Conservation (phyloP, 2,329 filamentous ascomycete species). For the Diplodia mutila region DNA sequence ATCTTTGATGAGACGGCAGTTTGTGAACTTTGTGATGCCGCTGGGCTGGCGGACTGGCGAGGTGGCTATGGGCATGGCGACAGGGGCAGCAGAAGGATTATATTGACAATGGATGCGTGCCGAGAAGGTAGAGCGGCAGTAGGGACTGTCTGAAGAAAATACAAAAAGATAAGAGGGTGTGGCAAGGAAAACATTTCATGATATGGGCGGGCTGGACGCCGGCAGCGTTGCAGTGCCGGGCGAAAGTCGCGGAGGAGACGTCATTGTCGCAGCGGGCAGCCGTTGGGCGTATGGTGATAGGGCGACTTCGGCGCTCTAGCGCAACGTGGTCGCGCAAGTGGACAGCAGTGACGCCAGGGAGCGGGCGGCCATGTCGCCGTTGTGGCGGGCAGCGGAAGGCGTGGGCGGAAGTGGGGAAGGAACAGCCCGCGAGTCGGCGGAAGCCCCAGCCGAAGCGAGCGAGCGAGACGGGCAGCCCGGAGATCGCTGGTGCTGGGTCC, state of each 20-base stretch:
- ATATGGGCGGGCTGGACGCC: constrained; percentile 2
- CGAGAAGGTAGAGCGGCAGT: constrained; percentile 1
- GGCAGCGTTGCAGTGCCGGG: constrained; percentile 19
- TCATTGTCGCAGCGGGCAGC: constrained; percentile 16
- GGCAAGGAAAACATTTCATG: constrained; percentile 7
- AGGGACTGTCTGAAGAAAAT: constrained; percentile 6
- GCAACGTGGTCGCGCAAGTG: constrained; percentile 20
- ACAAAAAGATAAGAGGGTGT: constrained; percentile 4
- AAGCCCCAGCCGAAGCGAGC: neutral
- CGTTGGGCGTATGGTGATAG: constrained; percentile 8
- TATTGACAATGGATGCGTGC: neutral
- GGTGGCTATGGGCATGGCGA: constrained; percentile 43
- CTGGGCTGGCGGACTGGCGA: constrained; percentile 29
- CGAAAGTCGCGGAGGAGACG: constrained; percentile 9
- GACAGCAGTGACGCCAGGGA: neutral
- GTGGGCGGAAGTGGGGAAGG: constrained; percentile 1
- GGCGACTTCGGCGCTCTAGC: constrained; percentile 10
- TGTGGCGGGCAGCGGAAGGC: constrained; percentile 10
- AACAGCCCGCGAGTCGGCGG: constrained; percentile 7
- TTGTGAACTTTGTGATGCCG: constrained; percentile 83
- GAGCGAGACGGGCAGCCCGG: too few species aligned
- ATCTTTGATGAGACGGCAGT: constrained; percentile 76
- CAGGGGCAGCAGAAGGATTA: neutral
- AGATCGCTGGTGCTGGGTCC: constrained; percentile 4
- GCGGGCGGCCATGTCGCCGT: constrained; percentile 7